Percentiles rank a stretch among this genome's conserved stretches.
These are phyloP conservation scores for Eucalyptus erythrocorys DNA, from an alignment of 345 rosid genomes.

Conservation along the genomic window DNA sequence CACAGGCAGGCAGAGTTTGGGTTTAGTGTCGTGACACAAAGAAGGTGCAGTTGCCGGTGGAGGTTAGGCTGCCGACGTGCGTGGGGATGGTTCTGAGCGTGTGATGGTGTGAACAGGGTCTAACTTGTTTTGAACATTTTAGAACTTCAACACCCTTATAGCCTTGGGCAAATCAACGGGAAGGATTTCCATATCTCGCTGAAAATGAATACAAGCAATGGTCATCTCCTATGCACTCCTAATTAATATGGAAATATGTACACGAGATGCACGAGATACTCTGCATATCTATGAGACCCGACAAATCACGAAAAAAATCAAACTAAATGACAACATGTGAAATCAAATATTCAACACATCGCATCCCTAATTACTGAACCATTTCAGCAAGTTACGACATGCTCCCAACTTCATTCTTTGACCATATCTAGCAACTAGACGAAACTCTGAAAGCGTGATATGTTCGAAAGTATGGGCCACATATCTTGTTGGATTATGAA, in stretches of 20 bases:
- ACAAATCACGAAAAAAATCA: background rate
- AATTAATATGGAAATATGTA: background rate
- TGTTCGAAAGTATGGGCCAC: background rate
- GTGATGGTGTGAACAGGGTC: background rate
- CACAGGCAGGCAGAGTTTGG: background rate
- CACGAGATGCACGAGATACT: background rate
- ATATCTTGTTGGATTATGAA: background rate
- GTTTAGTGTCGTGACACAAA: background rate
- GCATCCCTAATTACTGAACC: background rate
- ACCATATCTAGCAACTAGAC: background rate
- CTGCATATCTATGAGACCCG: background rate
- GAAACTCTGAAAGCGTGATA: background rate
- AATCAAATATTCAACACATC: background rate
- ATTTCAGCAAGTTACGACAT: background rate
- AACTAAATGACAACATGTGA: background rate
- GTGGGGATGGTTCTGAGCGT: background rate
- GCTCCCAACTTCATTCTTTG: background rate
- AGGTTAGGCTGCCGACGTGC: background rate
- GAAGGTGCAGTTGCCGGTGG: background rate
- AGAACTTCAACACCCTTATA: background rate
- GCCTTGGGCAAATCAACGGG: background rate
- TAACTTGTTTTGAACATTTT: background rate
- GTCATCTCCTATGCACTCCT: background rate
- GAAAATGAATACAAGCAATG: background rate
- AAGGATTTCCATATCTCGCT: background rate